Evolutionary conservation across 768 basidiomycete species (phyloP).

Genomic region (Rhizopogon vesiculosus): DNA sequence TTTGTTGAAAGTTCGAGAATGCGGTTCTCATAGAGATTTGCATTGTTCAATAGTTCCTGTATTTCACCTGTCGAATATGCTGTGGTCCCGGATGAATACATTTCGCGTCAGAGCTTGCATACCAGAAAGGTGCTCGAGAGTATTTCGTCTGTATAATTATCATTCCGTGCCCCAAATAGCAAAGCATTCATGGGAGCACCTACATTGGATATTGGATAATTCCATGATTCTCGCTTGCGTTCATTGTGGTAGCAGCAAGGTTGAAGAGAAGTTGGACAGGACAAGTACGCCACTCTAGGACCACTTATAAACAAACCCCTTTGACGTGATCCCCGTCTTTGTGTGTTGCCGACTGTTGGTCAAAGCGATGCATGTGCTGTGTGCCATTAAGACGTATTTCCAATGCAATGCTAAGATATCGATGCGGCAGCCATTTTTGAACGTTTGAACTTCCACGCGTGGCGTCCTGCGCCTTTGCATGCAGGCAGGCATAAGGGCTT

Average conservation of each 20-base stretch:
- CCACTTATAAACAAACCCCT: slow-evolving; percentile 1
- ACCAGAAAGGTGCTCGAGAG: slow-evolving; percentile 1
- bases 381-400: neutral
- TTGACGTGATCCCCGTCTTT: neutral
- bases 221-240: neutral
- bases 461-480: neutral
- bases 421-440: neutral
- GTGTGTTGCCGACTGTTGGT: neutral
- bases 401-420: neutral
- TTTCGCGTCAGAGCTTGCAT: neutral
- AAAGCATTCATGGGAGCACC: neutral
- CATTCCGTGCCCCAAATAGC: neutral
- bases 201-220: neutral
- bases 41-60: slow-evolving; percentile 18
- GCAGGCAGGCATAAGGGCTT: neutral
- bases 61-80: slow-evolving; percentile 22
- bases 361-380: slow-evolving; percentile 2
- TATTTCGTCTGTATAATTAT: neutral
- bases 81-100: neutral
- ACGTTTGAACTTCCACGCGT: neutral
- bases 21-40: slow-evolving; percentile 13
- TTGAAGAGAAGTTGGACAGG: neutral
- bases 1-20: slow-evolving; percentile 21
- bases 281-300: neutral
- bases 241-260: neutral